Evolutionary conservation across 164 flowering plant species (phyloP).

Genomic region (Chimonanthus praecox): DNA sequence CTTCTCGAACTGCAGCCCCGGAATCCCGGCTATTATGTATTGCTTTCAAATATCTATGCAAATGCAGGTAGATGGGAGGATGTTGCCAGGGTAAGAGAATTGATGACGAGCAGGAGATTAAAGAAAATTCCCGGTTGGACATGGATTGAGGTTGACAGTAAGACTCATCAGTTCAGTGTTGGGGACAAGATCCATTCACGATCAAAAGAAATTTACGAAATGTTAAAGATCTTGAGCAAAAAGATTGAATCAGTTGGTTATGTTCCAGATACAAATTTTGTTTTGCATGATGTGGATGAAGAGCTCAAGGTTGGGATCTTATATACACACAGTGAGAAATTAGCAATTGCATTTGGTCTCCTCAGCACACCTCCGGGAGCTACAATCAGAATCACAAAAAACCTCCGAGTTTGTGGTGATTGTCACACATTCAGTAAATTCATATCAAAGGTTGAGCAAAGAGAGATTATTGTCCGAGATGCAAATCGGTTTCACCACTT

Average conservation of each 20-base stretch:
- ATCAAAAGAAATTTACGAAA: slow-evolving; percentile 33
- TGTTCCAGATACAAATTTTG: slow-evolving; percentile 50
- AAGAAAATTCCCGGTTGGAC: slow-evolving; percentile 58
- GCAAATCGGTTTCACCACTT: slow-evolving; percentile 56
- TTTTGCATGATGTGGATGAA: slow-evolving; percentile 56
- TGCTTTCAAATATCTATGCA: slow-evolving; percentile 59
- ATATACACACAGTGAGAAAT: slow-evolving; percentile 45
- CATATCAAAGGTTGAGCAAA: slow-evolving; percentile 26
- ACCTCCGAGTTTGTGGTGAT: slow-evolving; percentile 53
- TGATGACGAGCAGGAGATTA: slow-evolving; percentile 33
- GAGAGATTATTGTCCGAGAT: slow-evolving; percentile 49
- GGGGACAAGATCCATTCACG: slow-evolving; percentile 44
- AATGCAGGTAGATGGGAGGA: slow-evolving; percentile 16
- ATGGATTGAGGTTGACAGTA: slow-evolving; percentile 44
- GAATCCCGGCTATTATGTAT: slow-evolving; percentile 50
- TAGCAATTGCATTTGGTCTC: slow-evolving; percentile 53
- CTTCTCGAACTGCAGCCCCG: slow-evolving; percentile 43
- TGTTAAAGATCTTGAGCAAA: slow-evolving; percentile 26
- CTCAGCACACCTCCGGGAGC: slow-evolving; percentile 29
- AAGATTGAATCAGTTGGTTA: slow-evolving; percentile 49
- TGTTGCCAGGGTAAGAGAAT: slow-evolving; percentile 38
- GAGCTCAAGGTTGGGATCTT: slow-evolving; percentile 41
- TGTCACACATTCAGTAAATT: slow-evolving; percentile 48
- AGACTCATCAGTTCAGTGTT: slow-evolving; percentile 33
- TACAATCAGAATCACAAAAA: slow-evolving; percentile 42